Percentiles rank a stretch among this genome's conserved stretches.
Conservation (phyloP, 176 grass and related monocot species). For the Hordeum marinum region DNA sequence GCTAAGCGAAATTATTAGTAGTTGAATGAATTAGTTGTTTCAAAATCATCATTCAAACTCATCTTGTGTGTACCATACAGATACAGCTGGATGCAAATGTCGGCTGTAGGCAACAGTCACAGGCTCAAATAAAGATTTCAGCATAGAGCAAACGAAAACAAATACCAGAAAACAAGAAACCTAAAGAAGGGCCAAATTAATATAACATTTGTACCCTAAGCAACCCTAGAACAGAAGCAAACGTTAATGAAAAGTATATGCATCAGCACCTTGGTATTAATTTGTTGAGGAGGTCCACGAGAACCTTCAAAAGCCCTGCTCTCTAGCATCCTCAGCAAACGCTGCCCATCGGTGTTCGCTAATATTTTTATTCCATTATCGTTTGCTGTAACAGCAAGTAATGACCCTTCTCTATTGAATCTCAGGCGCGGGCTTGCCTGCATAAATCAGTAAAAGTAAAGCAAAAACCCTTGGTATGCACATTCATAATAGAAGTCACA, state of each 20-base stretch:
- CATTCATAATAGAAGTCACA: slow-evolving; percentile 4
- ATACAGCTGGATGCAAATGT: not conserved
- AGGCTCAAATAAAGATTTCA: slow-evolving; percentile 6
- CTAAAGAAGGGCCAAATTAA: not conserved
- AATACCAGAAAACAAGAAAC: slow-evolving; percentile 1
- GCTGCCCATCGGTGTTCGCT: slow-evolving; percentile 89
- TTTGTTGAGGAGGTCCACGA: slow-evolving; percentile 75
- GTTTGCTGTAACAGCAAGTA: slow-evolving; percentile 85
- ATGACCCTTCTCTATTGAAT: slow-evolving; percentile 96
- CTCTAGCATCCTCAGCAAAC: slow-evolving; percentile 88
- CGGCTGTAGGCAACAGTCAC: not conserved
- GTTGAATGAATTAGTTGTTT: not conserved
- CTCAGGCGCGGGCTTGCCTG: slow-evolving; percentile 93
- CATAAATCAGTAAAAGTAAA: slow-evolving; percentile 21
- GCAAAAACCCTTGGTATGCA: not conserved
- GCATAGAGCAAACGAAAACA: not conserved
- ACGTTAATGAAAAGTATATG: not conserved
- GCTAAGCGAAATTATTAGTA: not conserved
- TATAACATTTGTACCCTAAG: not conserved
- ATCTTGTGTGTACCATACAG: not conserved
- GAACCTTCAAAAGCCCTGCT: slow-evolving; percentile 82
- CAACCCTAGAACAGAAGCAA: not conserved
- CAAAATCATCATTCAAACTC: not conserved
- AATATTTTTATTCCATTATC: slow-evolving; percentile 99
- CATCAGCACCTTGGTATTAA: slow-evolving; percentile 60